A percentile compares a stretch with the other conserved stretches of the same genome.
phyloP scores from a whole-genome alignment of 768 basidiomycete genomes.

The Pisolithus microcarpus region DNA sequence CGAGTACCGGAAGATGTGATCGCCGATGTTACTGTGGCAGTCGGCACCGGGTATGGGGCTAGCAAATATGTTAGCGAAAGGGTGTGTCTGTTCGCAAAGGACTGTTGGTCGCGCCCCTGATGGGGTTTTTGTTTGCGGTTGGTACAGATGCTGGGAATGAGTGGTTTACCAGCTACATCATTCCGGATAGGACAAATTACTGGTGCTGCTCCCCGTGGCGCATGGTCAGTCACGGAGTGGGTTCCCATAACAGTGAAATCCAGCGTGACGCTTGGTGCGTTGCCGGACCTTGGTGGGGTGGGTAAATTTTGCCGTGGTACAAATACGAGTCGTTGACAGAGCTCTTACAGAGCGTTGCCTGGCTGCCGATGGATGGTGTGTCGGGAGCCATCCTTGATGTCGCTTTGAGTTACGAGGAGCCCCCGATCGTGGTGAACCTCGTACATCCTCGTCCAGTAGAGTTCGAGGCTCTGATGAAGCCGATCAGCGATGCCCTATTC shows the following conservation, averaged over 20 bases:
- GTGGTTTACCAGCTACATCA: constrained; percentile 26
- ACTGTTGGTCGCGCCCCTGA: neutral
- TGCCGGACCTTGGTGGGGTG: constrained; percentile 27
- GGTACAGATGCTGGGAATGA: constrained; percentile 24
- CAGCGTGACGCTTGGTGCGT: constrained; percentile 20
- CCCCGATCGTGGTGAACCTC: constrained; percentile 22
- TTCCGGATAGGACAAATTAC: constrained; percentile 34
- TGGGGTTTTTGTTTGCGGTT: neutral
- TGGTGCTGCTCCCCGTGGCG: constrained; percentile 28
- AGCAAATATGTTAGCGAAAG: constrained; percentile 24
- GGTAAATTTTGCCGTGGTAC: constrained; percentile 1
- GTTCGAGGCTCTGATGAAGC: constrained; percentile 19
- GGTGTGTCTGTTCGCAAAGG: constrained; percentile 11
- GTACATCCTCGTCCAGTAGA: constrained; percentile 29
- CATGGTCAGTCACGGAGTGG: constrained; percentile 33
- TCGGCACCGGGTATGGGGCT: constrained; percentile 32
- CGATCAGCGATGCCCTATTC: constrained; percentile 14
- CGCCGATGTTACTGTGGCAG: constrained; percentile 19
- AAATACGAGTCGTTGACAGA: neutral
- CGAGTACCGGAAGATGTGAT: constrained; percentile 29
- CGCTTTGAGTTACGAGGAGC: constrained; percentile 15
- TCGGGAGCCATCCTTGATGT: constrained; percentile 22
- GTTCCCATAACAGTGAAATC: constrained; percentile 33
- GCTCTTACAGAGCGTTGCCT: constrained; percentile 17
- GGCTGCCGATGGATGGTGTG: constrained; percentile 26